Conservation (phyloP, 1,284 basidiomycete species). For the Microbotryum violaceum region DNA sequence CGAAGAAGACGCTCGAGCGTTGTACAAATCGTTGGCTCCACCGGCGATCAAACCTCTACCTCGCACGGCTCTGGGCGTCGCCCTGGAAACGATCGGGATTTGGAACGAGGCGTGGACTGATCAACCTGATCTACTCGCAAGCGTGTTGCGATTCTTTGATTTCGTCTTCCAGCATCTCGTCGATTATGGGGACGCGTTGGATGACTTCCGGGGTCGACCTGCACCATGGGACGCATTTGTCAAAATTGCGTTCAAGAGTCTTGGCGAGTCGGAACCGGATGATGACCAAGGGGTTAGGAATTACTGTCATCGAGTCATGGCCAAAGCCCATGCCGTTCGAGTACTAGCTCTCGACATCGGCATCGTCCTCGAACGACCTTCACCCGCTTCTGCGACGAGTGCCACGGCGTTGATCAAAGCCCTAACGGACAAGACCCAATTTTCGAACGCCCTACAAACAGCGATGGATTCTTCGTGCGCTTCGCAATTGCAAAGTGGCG, state of each 20-base stretch:
- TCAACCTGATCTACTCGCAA: conserved; percentile 67
- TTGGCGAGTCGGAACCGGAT: conserved; percentile 55
- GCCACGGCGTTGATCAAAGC: conserved; percentile 42
- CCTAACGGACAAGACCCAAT: conserved; percentile 54
- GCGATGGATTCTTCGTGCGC: conserved; percentile 61
- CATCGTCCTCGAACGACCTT: conserved; percentile 46
- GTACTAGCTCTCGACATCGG: conserved; percentile 47
- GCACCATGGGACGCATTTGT: conserved; percentile 60
- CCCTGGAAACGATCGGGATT: conserved; percentile 55
- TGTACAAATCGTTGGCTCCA: conserved; percentile 10
- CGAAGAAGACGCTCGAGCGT: conserved; percentile 45
- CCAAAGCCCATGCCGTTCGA: conserved; percentile 65
- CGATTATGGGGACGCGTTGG: conserved; percentile 60
- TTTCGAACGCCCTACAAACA: conserved; percentile 52
- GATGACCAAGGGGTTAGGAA: conserved; percentile 44
- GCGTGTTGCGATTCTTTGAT: conserved; percentile 68
- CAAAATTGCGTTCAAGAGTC: conserved; percentile 55
- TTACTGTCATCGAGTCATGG: conserved; percentile 57
- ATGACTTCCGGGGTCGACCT: conserved; percentile 50
- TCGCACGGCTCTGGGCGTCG: conserved; percentile 43
- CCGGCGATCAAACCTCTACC: conserved; percentile 27
- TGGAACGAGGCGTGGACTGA: conserved; percentile 67
- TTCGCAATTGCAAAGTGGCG: conserved; percentile 55
- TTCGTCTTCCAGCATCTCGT: conserved; percentile 73
- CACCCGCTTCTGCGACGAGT: conserved; percentile 52